Conservation (phyloP, 225 moss, liverwort and hornwort genomes). For the Climacium dendroides region DNA sequence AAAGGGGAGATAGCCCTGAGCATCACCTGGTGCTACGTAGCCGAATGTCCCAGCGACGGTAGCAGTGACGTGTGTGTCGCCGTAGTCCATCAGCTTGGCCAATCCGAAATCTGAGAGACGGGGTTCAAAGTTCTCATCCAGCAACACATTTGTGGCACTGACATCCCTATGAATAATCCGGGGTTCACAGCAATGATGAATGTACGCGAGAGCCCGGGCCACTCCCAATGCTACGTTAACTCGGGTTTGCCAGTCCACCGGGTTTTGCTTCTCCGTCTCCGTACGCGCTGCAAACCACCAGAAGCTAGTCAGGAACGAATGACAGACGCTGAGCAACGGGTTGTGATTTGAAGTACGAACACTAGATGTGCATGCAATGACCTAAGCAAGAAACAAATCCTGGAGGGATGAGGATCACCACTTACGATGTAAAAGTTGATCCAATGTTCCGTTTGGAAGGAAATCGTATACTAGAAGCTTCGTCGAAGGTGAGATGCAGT, state of each 20-base stretch:
- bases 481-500: conserved; percentile 21
- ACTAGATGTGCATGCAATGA: background rate
- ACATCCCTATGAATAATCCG: conserved; percentile 41
- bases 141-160: conserved; percentile 31
- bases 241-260: conserved; percentile 25
- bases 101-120: conserved; percentile 44
- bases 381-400: background rate
- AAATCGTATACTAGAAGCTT: conserved; percentile 50
- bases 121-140: conserved; percentile 35
- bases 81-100: conserved; percentile 20
- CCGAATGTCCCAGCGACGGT: conserved; percentile 48
- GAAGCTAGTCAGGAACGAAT: background rate
- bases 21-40: conserved; percentile 36
- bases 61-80: conserved; percentile 25
- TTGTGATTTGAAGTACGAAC: background rate
- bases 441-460: conserved; percentile 36
- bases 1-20: background rate
- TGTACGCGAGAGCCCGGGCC: conserved; percentile 32
- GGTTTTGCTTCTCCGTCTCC: conserved; percentile 18
- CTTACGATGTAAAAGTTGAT: conserved; percentile 45
- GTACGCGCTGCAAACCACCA: conserved; percentile 8
- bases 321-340: background rate
- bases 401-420: background rate
- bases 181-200: conserved; percentile 43
- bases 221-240: conserved; percentile 24